phyloP scores from a whole-genome alignment of 257 asterid species.

The Salvia splendens region DNA sequence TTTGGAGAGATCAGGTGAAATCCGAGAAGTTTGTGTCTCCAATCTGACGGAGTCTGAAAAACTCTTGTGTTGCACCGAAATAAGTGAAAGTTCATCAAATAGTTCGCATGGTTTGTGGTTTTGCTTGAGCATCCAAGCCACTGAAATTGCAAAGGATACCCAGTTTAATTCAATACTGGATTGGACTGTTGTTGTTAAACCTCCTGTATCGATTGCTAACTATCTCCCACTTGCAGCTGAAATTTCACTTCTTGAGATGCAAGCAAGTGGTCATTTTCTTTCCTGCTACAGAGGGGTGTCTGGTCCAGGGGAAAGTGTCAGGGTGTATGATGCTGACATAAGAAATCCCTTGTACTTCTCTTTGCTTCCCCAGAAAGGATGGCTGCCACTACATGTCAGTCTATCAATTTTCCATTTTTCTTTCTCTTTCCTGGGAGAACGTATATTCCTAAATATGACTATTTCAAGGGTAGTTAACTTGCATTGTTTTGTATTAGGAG shows the following conservation, averaged over 20 bases:
- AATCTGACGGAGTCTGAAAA: conserved; percentile 64
- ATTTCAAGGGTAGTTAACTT: conserved; percentile 30
- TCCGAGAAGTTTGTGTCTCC: conserved; percentile 65
- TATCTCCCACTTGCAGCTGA: conserved; percentile 90
- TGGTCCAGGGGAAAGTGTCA: conserved; percentile 76
- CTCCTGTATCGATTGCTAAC: conserved; percentile 76
- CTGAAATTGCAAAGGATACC: conserved; percentile 75
- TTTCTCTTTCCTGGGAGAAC: neutral
- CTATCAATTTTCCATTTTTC: conserved; percentile 1
- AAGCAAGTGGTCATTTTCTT: conserved; percentile 74
- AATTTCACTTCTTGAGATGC: conserved; percentile 91
- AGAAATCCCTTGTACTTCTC: conserved; percentile 79
- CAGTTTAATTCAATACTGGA: conserved; percentile 72
- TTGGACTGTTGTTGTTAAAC: conserved; percentile 75
- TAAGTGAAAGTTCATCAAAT: conserved; percentile 70
- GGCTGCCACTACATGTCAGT: conserved; percentile 86
- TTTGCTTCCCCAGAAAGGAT: conserved; percentile 94
- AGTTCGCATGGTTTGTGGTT: conserved; percentile 73
- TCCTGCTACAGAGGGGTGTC: conserved; percentile 75
- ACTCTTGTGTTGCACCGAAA: conserved; percentile 65
- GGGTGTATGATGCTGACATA: conserved; percentile 75
- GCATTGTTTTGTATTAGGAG: conserved; percentile 53
- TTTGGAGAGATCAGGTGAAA: conserved; percentile 42
- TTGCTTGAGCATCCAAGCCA: conserved; percentile 75
- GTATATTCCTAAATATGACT: conserved; percentile 18